Conservation (phyloP, 2,329 filamentous ascomycete species). For the Ophiocordyceps unilateralis region DNA sequence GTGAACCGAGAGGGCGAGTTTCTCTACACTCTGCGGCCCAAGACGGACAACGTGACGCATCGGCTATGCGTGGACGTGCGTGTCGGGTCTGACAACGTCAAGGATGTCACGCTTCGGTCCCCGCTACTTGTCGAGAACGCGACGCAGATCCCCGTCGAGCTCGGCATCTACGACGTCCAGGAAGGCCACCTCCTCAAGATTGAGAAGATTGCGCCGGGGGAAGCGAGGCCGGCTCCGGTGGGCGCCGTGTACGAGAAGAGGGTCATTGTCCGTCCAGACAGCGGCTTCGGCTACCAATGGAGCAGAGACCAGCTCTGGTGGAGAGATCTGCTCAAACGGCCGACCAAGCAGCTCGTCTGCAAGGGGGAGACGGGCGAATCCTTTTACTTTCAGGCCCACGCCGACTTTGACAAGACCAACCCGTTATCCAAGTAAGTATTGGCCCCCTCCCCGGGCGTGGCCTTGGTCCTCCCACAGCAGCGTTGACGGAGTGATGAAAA, state of each 20-base stretch:
- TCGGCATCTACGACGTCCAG: slow-evolving; percentile 76
- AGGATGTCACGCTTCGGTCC: slow-evolving; percentile 90
- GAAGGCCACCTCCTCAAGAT: slow-evolving; percentile 90
- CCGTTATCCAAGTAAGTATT: slow-evolving; percentile 52
- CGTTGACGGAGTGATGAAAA: neutral
- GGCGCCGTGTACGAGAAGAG: slow-evolving; percentile 84
- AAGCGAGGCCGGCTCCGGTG: slow-evolving; percentile 76
- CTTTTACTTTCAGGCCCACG: slow-evolving; percentile 94
- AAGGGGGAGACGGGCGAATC: slow-evolving; percentile 73
- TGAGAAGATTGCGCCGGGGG: slow-evolving; percentile 89
- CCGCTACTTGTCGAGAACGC: slow-evolving; percentile 88
- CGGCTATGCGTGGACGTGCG: slow-evolving; percentile 83
- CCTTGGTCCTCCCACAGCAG: too few species aligned
- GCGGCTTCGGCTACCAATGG: slow-evolving; percentile 94
- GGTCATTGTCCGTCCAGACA: slow-evolving; percentile 74
- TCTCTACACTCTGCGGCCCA: slow-evolving; percentile 75
- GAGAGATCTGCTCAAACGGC: slow-evolving; percentile 73
- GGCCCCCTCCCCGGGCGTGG: neutral
- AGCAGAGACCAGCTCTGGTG: slow-evolving; percentile 80
- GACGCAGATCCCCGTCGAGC: slow-evolving; percentile 86
- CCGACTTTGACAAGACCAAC: slow-evolving; percentile 67
- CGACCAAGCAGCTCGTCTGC: slow-evolving; percentile 77
- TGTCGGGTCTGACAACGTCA: slow-evolving; percentile 87
- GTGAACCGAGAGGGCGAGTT: slow-evolving; percentile 91
- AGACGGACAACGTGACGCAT: slow-evolving; percentile 71